Conservation (phyloP, 163 green algal genomes). For the Volvox carteri region DNA sequence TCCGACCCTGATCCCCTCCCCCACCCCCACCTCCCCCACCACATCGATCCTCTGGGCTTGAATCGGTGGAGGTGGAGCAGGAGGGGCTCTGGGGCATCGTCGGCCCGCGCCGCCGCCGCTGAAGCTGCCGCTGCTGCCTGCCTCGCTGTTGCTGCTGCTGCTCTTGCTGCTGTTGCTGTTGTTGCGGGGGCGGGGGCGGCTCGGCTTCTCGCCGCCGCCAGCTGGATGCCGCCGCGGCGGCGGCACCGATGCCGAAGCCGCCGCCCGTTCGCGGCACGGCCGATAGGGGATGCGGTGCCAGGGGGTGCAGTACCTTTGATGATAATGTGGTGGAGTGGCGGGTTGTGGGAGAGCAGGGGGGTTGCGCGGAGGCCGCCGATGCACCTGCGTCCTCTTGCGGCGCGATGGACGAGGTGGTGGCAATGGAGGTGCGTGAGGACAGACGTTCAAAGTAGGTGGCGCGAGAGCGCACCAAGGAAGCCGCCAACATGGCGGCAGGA, state of each 20-base stretch:
- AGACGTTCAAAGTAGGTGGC: conserved; percentile 34
- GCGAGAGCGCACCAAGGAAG: conserved; percentile 25
- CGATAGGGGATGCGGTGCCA: conserved; percentile 5
- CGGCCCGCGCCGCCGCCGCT: not conserved
- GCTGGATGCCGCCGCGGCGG: not conserved
- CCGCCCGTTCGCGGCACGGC: not conserved
- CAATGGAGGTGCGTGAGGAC: not conserved
- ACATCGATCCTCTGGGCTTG: not conserved
- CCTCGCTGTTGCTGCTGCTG: not conserved
- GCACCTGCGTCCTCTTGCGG: not conserved
- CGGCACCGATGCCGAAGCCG: not conserved
- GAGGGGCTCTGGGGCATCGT: not conserved
- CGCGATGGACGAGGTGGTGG: not conserved
- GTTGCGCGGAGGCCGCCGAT: not conserved
- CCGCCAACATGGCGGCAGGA: not conserved
- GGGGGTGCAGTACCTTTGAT: conserved; percentile 17
- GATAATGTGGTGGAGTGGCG: not conserved
- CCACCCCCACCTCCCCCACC: too few species aligned
- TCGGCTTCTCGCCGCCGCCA: not conserved
- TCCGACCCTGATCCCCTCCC: too few species aligned
- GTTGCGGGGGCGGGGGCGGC: not conserved
- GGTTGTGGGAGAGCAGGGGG: not conserved
- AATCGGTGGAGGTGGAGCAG: too few species aligned
- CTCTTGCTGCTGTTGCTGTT: not conserved
- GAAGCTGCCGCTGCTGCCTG: not conserved